Evolutionary conservation across 345 rosid genomes (phyloP).

Genomic region (Arabidopsis arenosa): DNA sequence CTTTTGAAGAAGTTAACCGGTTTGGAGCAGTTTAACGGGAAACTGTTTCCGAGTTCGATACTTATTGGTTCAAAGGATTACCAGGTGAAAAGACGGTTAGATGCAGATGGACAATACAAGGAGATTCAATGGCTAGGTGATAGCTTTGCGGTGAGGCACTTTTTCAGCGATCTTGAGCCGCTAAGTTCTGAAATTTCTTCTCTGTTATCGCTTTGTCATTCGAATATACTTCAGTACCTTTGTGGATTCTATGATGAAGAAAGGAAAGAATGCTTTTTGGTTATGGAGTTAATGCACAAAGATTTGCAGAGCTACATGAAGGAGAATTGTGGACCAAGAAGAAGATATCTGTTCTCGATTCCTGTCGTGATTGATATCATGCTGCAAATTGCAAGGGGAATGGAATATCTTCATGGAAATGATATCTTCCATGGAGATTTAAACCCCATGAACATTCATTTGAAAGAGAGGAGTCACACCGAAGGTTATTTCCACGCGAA

Average conservation of each 20-base stretch:
- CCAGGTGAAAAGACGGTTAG: slow-evolving; percentile 65
- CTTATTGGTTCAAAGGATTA: slow-evolving; percentile 67
- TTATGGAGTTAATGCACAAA: slow-evolving; percentile 85
- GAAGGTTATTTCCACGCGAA: slow-evolving; percentile 85
- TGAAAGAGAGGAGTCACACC: slow-evolving; percentile 62
- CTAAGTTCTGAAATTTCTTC: slow-evolving; percentile 62
- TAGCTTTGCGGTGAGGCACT: slow-evolving; percentile 63
- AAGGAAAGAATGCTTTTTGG: slow-evolving; percentile 68
- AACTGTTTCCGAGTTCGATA: slow-evolving; percentile 66
- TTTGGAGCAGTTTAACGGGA: slow-evolving; percentile 47
- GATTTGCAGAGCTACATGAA: slow-evolving; percentile 64
- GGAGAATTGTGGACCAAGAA: slow-evolving; percentile 70
- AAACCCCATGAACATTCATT: slow-evolving; percentile 65
- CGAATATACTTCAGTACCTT: slow-evolving; percentile 71
- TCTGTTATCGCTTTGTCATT: slow-evolving; percentile 73
- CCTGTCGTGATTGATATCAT: slow-evolving; percentile 74
- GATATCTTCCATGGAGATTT: slow-evolving; percentile 72
- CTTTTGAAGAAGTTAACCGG: slow-evolving; percentile 65
- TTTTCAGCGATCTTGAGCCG: slow-evolving; percentile 61
- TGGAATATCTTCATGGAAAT: slow-evolving; percentile 81
- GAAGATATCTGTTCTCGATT: slow-evolving; percentile 56
- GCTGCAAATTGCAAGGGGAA: slow-evolving; percentile 89
- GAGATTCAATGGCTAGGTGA: slow-evolving; percentile 92
- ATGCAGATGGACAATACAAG: slow-evolving; percentile 63
- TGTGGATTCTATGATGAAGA: slow-evolving; percentile 80